phyloP scores from a whole-genome alignment of 345 rosid genomes.

The Lepidium didymum region DNA sequence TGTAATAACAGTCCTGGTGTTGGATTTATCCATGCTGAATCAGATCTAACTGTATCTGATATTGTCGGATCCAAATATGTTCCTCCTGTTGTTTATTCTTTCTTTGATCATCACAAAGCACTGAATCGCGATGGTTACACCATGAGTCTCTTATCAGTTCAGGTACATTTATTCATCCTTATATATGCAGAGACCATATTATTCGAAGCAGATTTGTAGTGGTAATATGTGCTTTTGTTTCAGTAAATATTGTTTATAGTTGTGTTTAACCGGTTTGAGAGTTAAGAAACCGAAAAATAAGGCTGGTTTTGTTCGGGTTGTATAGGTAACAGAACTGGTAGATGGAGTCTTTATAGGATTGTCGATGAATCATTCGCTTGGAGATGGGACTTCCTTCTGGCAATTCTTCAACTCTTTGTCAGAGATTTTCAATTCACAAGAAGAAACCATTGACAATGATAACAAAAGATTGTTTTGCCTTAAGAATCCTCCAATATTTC shows the following conservation, averaged over 20 bases:
- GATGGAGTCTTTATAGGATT: constrained; percentile 21
- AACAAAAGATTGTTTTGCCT: neutral
- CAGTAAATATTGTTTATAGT: no score
- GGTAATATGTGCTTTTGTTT: no score
- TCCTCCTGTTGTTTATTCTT: constrained; percentile 48
- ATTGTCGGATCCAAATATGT: constrained; percentile 47
- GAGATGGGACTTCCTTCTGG: constrained; percentile 69
- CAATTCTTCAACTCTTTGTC: constrained; percentile 61
- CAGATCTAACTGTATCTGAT: constrained; percentile 35
- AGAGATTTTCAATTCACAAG: constrained; percentile 39
- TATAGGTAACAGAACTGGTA: no score
- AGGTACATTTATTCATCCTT: constrained; percentile 24
- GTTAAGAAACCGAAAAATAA: no score
- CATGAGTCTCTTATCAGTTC: constrained; percentile 44
- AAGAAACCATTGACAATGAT: no score
- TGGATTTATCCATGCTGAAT: constrained; percentile 45
- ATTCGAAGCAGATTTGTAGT: no score
- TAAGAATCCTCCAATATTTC: no score
- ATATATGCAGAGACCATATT: neutral
- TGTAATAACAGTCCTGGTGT: constrained; percentile 65
- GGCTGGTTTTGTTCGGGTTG: no score
- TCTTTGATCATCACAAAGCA: constrained; percentile 64
- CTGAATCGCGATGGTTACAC: constrained; percentile 52
- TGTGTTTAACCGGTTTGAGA: no score
- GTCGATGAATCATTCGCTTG: constrained; percentile 59